These are phyloP conservation scores for Calocera viscosa DNA, from an alignment of 768 basidiomycete genomes.

Conservation along the genomic window DNA sequence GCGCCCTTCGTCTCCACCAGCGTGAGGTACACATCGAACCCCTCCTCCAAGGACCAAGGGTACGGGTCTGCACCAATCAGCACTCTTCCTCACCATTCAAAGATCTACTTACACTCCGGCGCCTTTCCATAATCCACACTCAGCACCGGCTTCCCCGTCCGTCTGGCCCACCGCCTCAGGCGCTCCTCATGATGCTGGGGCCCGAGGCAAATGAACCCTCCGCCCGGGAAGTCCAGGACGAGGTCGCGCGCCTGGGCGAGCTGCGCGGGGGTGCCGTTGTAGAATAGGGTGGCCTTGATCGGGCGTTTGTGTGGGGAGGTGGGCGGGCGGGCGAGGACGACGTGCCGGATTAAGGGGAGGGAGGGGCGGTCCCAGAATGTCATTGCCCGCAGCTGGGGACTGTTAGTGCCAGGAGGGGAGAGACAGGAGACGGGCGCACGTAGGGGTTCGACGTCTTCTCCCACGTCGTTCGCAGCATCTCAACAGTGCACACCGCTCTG, in stretches of 20 bases:
- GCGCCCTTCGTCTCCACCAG: constrained; percentile 68
- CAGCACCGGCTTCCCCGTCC: constrained; percentile 65
- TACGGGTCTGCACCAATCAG: constrained; percentile 60
- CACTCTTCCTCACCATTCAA: not conserved
- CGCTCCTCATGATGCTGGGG: constrained; percentile 96
- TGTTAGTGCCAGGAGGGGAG: constrained; percentile 4
- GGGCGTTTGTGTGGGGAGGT: constrained; percentile 67
- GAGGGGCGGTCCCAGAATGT: constrained; percentile 42
- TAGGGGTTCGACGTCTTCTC: constrained; percentile 93
- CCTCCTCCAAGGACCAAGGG: constrained; percentile 91
- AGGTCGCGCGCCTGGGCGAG: constrained; percentile 61
- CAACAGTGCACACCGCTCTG: constrained; percentile 85
- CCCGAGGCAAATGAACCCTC: constrained; percentile 91
- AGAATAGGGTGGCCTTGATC: constrained; percentile 74
- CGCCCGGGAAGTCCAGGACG: constrained; percentile 87
- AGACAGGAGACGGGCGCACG: constrained; percentile 34
- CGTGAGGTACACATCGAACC: constrained; percentile 76
- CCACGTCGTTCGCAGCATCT: constrained; percentile 93
- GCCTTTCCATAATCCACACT: constrained; percentile 93
- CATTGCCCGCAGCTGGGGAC: constrained; percentile 50
- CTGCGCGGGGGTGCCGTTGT: constrained; percentile 51
- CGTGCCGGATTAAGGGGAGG: constrained; percentile 54
- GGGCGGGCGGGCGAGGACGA: constrained; percentile 71
- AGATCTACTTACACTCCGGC: constrained; percentile 62
- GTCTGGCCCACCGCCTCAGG: constrained; percentile 69